Percentiles rank a stretch among this genome's conserved stretches.
These are phyloP conservation scores for Zoysia matrella DNA, from an alignment of 202 grass and related monocot species.

Conservation along the genomic window DNA sequence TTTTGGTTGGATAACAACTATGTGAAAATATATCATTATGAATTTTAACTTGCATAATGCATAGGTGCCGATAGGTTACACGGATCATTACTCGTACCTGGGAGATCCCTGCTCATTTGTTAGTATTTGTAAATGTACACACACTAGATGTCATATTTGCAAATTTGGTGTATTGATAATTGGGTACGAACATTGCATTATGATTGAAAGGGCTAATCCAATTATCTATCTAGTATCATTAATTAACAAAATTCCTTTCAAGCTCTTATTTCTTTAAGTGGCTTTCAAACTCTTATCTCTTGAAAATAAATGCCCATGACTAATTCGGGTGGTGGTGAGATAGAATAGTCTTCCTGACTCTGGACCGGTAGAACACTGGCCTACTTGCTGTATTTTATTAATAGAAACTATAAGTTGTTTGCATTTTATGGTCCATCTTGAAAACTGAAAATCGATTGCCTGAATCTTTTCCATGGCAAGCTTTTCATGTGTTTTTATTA, in stretches of 20 bases:
- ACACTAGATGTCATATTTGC: not conserved
- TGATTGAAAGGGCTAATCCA: not conserved
- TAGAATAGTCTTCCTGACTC: not conserved
- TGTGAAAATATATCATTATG: not conserved
- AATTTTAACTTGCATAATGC: constrained; percentile 17
- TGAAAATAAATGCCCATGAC: not conserved
- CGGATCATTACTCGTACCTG: not conserved
- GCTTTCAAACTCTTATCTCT: too few relatives aligned
- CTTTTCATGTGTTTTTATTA: constrained; percentile 3
- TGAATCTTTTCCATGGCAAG: not conserved
- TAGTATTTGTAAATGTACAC: not conserved
- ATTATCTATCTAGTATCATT: not conserved
- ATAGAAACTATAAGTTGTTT: not conserved
- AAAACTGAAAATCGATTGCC: not conserved
- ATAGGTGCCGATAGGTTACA: not conserved
- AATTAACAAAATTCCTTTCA: not conserved
- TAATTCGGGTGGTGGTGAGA: not conserved
- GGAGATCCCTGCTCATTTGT: not conserved
- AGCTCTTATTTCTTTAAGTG: not conserved
- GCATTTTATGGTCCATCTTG: not conserved
- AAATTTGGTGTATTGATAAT: not conserved
- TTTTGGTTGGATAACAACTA: not conserved
- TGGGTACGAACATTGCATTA: not conserved
- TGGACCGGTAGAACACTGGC: not conserved
- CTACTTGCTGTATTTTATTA: not conserved